Evolutionary conservation across 192 early-diverging fungal genomes (phyloP).

Genomic region (Coemansia sp.): DNA sequence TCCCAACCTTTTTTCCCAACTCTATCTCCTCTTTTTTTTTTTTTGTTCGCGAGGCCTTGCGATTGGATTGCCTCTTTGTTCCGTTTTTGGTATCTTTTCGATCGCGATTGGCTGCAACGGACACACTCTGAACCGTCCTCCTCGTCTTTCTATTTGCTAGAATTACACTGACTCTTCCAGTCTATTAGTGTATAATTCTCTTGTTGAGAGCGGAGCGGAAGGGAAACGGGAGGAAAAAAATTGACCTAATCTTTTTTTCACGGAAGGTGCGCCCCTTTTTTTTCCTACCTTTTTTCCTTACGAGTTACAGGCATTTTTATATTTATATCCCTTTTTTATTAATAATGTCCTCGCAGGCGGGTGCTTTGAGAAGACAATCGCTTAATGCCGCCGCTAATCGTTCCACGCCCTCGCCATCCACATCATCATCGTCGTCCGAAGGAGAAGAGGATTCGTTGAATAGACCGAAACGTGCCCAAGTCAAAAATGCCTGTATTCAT

Average conservation of each 20-base stretch:
- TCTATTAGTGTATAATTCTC: not conserved
- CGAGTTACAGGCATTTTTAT: too few relatives aligned
- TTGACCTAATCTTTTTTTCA: not conserved
- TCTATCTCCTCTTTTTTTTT: not conserved
- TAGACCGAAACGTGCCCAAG: slow-evolving; percentile 69
- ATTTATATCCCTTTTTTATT: too few relatives aligned
- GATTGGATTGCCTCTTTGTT: slow-evolving; percentile 1
- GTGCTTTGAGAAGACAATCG: not conserved
- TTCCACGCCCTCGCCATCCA: not conserved
- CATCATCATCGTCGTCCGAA: not conserved
- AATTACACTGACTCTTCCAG: not conserved
- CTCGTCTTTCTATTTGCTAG: not conserved
- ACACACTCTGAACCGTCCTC: not conserved
- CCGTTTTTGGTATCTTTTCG: not conserved
- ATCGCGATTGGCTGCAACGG: not conserved
- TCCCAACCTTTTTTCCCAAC: not conserved
- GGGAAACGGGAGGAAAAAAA: not conserved
- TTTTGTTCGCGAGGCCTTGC: not conserved
- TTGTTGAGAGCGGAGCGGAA: not conserved
- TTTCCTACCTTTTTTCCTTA: not conserved
- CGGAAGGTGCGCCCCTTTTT: not conserved
- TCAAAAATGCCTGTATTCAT: slow-evolving; percentile 89
- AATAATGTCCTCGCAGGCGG: too few relatives aligned
- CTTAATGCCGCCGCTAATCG: not conserved
- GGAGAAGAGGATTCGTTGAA: not conserved